Percentiles rank a stretch among this genome's conserved stretches.
Evolutionary conservation across 257 asterid species (phyloP).

Genomic region (Petunia secreta): DNA sequence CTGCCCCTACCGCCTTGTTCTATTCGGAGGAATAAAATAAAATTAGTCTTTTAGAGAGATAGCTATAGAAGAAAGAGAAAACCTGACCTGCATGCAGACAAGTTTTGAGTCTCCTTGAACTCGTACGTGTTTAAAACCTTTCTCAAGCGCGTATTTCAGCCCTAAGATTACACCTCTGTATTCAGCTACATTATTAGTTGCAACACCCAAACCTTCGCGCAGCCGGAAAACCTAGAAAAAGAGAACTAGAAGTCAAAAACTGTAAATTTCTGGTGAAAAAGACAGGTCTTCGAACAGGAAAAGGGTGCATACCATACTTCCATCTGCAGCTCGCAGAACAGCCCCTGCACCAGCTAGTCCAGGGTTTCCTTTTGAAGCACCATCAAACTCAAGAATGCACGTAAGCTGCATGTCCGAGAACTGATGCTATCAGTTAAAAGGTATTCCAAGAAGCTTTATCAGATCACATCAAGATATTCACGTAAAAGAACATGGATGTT

Average conservation of each 20-base stretch:
- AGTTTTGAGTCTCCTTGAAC: slow-evolving; percentile 95
- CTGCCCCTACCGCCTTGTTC: not conserved
- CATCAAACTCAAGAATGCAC: slow-evolving; percentile 85
- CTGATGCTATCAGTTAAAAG: slow-evolving; percentile 32
- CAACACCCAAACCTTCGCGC: slow-evolving; percentile 92
- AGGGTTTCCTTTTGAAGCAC: slow-evolving; percentile 94
- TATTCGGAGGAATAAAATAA: not conserved
- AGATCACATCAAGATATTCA: not conserved
- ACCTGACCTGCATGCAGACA: slow-evolving; percentile 93
- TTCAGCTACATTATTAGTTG: slow-evolving; percentile 92
- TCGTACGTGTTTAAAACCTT: slow-evolving; percentile 81
- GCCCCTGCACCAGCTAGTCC: slow-evolving; percentile 98
- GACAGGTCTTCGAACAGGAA: not conserved
- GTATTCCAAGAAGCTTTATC: slow-evolving; percentile 3
- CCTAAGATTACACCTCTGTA: slow-evolving; percentile 86
- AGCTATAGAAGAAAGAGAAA: slow-evolving; percentile 3
- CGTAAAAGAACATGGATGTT: not conserved
- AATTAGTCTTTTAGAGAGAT: not conserved
- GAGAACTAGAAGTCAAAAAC: not conserved
- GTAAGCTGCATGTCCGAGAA: slow-evolving; percentile 52
- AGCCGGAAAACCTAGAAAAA: slow-evolving; percentile 62
- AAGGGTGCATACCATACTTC: slow-evolving; percentile 60
- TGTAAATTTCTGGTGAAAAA: not conserved
- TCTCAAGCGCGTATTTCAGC: slow-evolving; percentile 73
- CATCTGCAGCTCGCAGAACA: slow-evolving; percentile 74